phyloP scores from a whole-genome alignment of 768 basidiomycete genomes.

The Phanerodontia chrysosporium region DNA sequence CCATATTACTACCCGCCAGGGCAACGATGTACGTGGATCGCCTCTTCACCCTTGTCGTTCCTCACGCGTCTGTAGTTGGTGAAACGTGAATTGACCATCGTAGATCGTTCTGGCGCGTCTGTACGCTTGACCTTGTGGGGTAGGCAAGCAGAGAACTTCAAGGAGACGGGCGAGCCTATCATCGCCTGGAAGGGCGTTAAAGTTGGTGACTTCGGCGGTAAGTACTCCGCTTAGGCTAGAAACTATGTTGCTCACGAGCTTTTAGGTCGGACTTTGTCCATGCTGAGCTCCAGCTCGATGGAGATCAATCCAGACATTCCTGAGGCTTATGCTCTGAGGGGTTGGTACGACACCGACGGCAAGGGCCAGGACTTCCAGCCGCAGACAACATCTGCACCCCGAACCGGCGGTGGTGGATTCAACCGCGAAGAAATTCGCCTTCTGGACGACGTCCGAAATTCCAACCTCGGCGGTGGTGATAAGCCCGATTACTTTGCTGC shows the following conservation, averaged over 20 bases:
- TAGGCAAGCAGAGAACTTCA: conserved; percentile 83
- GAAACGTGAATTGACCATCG: conserved; percentile 87
- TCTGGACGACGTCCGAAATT: conserved; percentile 73
- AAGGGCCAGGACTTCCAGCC: conserved; percentile 62
- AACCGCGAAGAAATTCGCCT: conserved; percentile 71
- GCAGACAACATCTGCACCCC: conserved; percentile 44
- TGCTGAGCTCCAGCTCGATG: conserved; percentile 78
- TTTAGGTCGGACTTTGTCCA: conserved; percentile 78
- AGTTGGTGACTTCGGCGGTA: conserved; percentile 88
- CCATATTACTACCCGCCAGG: conserved; percentile 67
- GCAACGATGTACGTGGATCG: conserved; percentile 47
- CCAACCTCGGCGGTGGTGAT: conserved; percentile 70
- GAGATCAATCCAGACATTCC: conserved; percentile 85
- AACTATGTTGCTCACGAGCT: background rate
- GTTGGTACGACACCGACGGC: conserved; percentile 87
- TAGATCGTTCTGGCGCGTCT: conserved; percentile 75
- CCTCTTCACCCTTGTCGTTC: background rate
- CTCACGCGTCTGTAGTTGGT: conserved; percentile 46
- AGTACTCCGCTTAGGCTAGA: conserved; percentile 9
- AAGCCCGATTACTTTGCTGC: conserved; percentile 76
- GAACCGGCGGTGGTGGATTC: conserved; percentile 42
- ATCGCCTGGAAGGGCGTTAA: conserved; percentile 93
- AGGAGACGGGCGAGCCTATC: conserved; percentile 56
- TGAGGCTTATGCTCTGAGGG: conserved; percentile 81
- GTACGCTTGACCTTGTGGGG: conserved; percentile 94